Conservation (phyloP, 106 monocot genomes). For the Dendrobium nobile region DNA sequence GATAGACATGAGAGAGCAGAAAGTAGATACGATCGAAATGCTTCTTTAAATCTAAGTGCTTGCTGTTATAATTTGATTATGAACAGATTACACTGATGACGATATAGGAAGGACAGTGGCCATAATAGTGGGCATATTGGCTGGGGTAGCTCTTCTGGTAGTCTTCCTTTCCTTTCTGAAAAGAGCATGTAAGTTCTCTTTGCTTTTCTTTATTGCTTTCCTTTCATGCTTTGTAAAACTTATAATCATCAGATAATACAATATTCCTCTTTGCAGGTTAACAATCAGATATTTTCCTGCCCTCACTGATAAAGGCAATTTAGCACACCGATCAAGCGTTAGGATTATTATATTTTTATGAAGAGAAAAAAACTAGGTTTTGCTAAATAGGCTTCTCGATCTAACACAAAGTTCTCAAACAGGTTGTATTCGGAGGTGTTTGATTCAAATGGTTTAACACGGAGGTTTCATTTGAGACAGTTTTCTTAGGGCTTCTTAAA, state of each 20-base stretch:
- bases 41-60: background rate
- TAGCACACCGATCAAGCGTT: too few species aligned
- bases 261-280: background rate
- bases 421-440: too few species aligned
- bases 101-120: conserved; percentile 85
- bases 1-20: background rate
- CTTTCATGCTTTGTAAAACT: background rate
- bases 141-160: conserved; percentile 61
- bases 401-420: too few species aligned
- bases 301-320: too few species aligned
- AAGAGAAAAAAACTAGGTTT: too few species aligned
- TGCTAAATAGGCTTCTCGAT: too few species aligned
- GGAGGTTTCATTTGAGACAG: too few species aligned
- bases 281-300: too few species aligned
- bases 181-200: conserved; percentile 40
- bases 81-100: conserved; percentile 51
- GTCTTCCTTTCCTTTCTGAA: conserved; percentile 82
- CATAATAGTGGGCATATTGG: conserved; percentile 74
- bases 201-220: background rate
- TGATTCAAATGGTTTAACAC: too few species aligned
- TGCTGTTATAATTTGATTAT: background rate
- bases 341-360: too few species aligned
- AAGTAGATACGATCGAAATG: background rate
- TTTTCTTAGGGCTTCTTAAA: too few species aligned
- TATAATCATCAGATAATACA: background rate